Conservation (phyloP, 371 early-diverging fungal species). For the Nosema granulosis region DNA sequence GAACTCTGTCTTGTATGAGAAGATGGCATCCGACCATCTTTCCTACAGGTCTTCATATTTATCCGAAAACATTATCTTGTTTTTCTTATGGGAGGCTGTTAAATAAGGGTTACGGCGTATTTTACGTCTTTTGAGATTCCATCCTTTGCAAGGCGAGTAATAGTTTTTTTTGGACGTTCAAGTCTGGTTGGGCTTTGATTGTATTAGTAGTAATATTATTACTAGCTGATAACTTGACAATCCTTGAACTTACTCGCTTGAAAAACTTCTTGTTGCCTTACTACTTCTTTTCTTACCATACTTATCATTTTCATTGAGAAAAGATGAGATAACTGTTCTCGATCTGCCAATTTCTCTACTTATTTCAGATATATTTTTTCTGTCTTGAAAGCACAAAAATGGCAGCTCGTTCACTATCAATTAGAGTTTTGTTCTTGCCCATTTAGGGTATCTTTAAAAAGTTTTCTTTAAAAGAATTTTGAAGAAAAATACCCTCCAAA, state of each 20-base stretch:
- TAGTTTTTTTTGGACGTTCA: not conserved
- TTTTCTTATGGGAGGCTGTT: not conserved
- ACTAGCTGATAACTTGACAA: not conserved
- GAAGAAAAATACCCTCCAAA: not conserved
- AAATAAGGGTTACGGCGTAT: not conserved
- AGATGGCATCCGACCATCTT: conserved; percentile 1
- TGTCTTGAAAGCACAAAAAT: not conserved
- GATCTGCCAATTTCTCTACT: not conserved
- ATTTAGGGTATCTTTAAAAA: not conserved
- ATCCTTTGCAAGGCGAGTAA: not conserved
- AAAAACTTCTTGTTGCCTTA: not conserved
- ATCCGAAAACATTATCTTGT: conserved; percentile 1
- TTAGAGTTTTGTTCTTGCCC: not conserved
- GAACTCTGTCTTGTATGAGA: not conserved
- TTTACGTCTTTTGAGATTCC: not conserved
- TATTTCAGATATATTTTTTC: not conserved
- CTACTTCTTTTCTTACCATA: not conserved
- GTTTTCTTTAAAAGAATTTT: not conserved
- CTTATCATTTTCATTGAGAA: not conserved
- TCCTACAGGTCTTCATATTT: conserved; percentile 6
- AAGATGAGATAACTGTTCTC: not conserved
- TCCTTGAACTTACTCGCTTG: not conserved
- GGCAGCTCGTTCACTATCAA: not conserved
- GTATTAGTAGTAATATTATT: not conserved
- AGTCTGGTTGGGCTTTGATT: not conserved